Conservation (phyloP, 2,329 filamentous ascomycete species). For the Epichloe coenophiala region DNA sequence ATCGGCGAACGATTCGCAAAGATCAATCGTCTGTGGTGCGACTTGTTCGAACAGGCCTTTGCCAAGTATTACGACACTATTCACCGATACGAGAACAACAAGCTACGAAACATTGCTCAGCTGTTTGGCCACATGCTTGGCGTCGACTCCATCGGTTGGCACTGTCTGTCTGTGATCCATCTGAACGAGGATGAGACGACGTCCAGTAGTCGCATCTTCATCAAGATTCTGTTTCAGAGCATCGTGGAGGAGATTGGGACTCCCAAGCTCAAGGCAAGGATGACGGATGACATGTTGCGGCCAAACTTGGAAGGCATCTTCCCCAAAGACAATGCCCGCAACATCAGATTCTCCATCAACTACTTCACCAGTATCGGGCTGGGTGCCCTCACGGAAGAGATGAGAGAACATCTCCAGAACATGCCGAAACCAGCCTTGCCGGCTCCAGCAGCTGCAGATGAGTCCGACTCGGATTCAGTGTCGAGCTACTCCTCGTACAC, state of each 20-base stretch:
- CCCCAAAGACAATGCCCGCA: constrained; percentile 75
- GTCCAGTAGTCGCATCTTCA: constrained; percentile 90
- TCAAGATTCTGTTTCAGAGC: constrained; percentile 95
- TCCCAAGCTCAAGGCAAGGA: constrained; percentile 59
- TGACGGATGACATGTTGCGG: constrained; percentile 66
- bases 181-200: constrained; percentile 96
- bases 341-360: constrained; percentile 95
- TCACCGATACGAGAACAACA: constrained; percentile 91
- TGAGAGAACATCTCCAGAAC: constrained; percentile 83
- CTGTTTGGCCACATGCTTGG: constrained; percentile 89
- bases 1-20: constrained; percentile 93
- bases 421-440: constrained; percentile 74
- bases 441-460: constrained; percentile 43
- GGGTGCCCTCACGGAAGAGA: constrained; percentile 85
- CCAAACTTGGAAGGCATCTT: constrained; percentile 77
- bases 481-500: constrained; percentile 69
- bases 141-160: constrained; percentile 84
- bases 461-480: constrained; percentile 57
- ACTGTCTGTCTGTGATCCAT: constrained; percentile 71
- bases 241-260: constrained; percentile 78
- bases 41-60: constrained; percentile 84
- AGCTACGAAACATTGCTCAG: constrained; percentile 83
- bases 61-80: constrained; percentile 94
- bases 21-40: constrained; percentile 87
- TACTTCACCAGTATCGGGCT: constrained; percentile 98